Percentiles rank a stretch among this genome's conserved stretches.
Conservation (phyloP, 345 rosid species). For the Stellera chamaejasme region DNA sequence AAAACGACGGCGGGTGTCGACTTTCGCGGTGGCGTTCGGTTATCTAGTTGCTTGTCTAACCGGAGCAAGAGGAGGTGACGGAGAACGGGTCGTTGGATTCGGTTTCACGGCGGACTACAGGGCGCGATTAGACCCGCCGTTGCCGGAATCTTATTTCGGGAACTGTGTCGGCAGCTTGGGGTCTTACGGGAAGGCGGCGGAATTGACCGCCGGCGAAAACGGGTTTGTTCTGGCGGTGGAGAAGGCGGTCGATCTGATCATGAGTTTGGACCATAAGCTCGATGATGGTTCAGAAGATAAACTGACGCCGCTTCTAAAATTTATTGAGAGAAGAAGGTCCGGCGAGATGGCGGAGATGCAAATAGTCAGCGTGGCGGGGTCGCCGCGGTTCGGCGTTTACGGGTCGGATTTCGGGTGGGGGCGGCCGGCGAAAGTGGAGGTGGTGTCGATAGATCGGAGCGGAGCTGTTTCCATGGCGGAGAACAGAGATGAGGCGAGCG, state of each 20-base stretch:
- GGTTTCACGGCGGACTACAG: constrained; percentile 23
- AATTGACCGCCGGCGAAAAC: neutral
- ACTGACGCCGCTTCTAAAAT: neutral
- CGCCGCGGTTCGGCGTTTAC: neutral
- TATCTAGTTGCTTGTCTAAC: constrained; percentile 13
- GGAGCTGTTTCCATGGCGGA: constrained; percentile 9
- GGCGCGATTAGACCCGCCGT: constrained; percentile 12
- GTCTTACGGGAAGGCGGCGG: neutral
- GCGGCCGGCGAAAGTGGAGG: constrained; percentile 14
- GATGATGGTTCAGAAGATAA: neutral
- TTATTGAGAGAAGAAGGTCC: too few relatives aligned
- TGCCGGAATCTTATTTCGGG: constrained; percentile 26
- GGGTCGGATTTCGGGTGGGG: constrained; percentile 2
- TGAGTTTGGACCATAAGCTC: neutral
- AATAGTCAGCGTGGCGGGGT: neutral
- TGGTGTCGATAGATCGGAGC: constrained; percentile 9
- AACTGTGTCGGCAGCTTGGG: constrained; percentile 2
- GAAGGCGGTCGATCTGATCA: neutral
- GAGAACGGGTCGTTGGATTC: constrained; percentile 1
- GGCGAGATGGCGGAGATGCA: neutral
- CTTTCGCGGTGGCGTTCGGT: constrained; percentile 19
- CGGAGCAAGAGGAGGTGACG: constrained; percentile 14
- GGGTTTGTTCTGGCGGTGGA: neutral
- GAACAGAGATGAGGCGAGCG: constrained; percentile 2
- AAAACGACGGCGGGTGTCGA: constrained; percentile 18